phyloP scores from a whole-genome alignment of 495 filamentous ascomycete species.

The Aspergillus conjunctus region DNA sequence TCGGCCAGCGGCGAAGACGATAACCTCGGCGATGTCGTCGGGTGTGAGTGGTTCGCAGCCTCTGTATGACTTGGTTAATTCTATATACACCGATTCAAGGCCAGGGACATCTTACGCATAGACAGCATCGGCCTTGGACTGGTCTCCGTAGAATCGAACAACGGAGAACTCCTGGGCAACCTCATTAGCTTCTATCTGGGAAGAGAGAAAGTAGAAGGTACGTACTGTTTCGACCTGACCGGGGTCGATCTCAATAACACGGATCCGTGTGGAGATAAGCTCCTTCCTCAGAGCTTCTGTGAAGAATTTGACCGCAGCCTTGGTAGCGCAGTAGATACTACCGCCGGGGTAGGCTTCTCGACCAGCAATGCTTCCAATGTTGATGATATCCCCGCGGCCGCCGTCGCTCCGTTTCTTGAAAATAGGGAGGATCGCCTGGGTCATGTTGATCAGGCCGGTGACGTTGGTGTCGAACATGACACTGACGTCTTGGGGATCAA shows the following conservation, averaged over 20 bases:
- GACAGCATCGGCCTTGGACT: slow-evolving; percentile 90
- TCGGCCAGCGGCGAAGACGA: slow-evolving; percentile 87
- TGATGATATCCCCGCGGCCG: slow-evolving; percentile 91
- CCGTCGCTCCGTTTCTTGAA: slow-evolving; percentile 79
- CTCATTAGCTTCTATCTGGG: slow-evolving; percentile 7
- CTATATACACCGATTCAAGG: background rate
- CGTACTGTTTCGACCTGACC: slow-evolving; percentile 93
- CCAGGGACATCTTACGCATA: slow-evolving; percentile 68
- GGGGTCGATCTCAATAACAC: slow-evolving; percentile 91
- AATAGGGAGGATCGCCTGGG: slow-evolving; percentile 83
- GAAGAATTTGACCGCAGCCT: slow-evolving; percentile 88
- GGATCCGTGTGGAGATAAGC: slow-evolving; percentile 80
- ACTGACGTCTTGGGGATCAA: slow-evolving; percentile 79
- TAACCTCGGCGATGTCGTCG: slow-evolving; percentile 91
- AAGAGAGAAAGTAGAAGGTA: slow-evolving; percentile 12
- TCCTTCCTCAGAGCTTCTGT: slow-evolving; percentile 88
- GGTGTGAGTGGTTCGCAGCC: slow-evolving; percentile 89
- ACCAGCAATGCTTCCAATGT: slow-evolving; percentile 93
- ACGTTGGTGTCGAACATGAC: slow-evolving; percentile 93
- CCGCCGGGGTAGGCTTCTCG: slow-evolving; percentile 88
- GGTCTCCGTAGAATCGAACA: slow-evolving; percentile 91
- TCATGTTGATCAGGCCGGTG: slow-evolving; percentile 94
- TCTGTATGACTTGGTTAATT: slow-evolving; percentile 42
- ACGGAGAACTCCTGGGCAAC: slow-evolving; percentile 79
- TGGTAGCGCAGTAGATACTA: slow-evolving; percentile 94